phyloP scores from a whole-genome alignment of 805 yeast genomes.

The Schwanniomyces pseudopolymorphus region DNA sequence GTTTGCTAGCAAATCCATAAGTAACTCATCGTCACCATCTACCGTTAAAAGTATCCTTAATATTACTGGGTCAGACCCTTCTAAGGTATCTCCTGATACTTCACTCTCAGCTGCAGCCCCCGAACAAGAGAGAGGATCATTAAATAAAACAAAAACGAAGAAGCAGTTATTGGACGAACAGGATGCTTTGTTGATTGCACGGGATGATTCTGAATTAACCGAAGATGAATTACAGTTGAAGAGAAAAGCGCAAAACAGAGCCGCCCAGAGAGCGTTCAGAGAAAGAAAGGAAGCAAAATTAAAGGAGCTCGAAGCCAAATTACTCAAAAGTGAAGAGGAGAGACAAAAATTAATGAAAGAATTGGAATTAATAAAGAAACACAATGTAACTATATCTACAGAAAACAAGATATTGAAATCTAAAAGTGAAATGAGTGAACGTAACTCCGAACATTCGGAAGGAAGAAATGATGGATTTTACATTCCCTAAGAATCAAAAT shows the following conservation, averaged over 20 bases:
- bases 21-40: constrained; percentile 4
- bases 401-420: constrained; percentile 58
- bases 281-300: constrained; percentile 75
- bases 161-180: constrained; percentile 31
- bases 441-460: background rate
- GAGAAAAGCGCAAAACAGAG: constrained; percentile 78
- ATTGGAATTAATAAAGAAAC: constrained; percentile 51
- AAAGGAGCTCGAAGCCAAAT: constrained; percentile 62
- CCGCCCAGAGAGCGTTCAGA: constrained; percentile 85
- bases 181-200: constrained; percentile 35
- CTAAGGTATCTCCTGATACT: background rate
- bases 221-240: constrained; percentile 49
- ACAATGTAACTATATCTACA: constrained; percentile 54
- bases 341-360: constrained; percentile 46
- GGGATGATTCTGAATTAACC: constrained; percentile 36
- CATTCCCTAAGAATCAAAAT: constrained; percentile 34
- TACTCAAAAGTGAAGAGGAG: constrained; percentile 57
- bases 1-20: background rate
- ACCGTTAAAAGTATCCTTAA: background rate
- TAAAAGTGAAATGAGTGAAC: background rate
- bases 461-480: constrained; percentile 20
- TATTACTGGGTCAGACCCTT: background rate
- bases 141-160: constrained; percentile 15
- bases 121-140: background rate
- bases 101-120: background rate